phyloP scores from a whole-genome alignment of 2,329 filamentous ascomycete genomes.

The Calcarisporium arbuscula region DNA sequence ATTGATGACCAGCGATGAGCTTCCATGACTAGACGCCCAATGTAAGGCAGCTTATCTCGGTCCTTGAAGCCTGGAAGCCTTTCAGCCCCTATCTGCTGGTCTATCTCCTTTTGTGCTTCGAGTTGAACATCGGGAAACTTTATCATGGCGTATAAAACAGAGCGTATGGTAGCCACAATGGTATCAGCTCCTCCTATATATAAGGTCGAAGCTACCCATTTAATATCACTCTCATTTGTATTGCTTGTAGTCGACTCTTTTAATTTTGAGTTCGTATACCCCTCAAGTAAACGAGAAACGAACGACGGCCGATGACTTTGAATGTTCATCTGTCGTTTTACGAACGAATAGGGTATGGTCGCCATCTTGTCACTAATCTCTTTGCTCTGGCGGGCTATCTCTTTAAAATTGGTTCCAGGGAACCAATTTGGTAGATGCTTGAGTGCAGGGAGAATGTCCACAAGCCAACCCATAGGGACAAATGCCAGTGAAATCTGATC shows the following conservation, averaged over 20 bases:
- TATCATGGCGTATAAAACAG: constrained; percentile 7
- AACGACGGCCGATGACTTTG: not conserved
- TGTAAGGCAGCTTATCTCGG: constrained; percentile 14
- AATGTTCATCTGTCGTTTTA: constrained; percentile 1
- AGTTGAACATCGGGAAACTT: constrained; percentile 7
- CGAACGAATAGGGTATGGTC: not conserved
- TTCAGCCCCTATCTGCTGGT: constrained; percentile 14
- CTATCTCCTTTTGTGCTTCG: constrained; percentile 11
- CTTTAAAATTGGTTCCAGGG: constrained; percentile 14
- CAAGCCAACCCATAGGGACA: constrained; percentile 14
- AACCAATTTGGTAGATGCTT: constrained; percentile 13
- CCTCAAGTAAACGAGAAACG: too few species aligned
- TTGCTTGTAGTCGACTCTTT: too few species aligned
- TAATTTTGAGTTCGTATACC: too few species aligned
- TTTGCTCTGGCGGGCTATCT: not conserved
- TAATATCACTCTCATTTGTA: constrained; percentile 1
- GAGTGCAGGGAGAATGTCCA: constrained; percentile 18
- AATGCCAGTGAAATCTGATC: constrained; percentile 13
- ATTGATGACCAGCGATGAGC: constrained; percentile 12
- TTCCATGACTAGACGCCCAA: constrained; percentile 18
- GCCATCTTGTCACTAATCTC: not conserved
- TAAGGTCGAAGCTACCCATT: not conserved
- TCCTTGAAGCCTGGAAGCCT: constrained; percentile 10
- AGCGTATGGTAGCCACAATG: not conserved
- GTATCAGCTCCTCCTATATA: constrained; percentile 8